A percentile compares a stretch with the other conserved stretches of the same genome.
Conservation (phyloP, 768 basidiomycete genomes). For the Pleurotus cornucopiae region DNA sequence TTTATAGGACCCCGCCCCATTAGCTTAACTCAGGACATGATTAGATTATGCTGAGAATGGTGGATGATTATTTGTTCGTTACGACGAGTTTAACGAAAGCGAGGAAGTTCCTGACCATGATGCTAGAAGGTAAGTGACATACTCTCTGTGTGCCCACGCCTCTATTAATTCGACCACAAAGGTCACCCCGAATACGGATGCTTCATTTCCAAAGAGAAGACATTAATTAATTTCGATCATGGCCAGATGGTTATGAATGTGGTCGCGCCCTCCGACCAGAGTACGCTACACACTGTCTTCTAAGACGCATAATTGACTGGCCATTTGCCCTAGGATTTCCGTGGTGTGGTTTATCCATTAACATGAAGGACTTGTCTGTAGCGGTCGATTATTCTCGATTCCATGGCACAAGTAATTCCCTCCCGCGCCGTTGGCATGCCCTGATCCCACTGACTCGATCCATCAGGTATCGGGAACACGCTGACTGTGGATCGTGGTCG, state of each 20-base stretch:
- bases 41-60: conserved; percentile 63
- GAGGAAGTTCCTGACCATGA: conserved; percentile 62
- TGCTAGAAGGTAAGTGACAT: conserved; percentile 57
- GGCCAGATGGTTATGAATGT: conserved; percentile 49
- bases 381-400: conserved; percentile 76
- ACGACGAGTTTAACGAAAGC: conserved; percentile 66
- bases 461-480: conserved; percentile 51
- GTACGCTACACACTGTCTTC: conserved; percentile 21
- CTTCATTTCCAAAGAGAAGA: conserved; percentile 85
- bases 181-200: conserved; percentile 96
- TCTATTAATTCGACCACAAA: conserved; percentile 16
- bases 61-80: conserved; percentile 95
- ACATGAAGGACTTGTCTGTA: conserved; percentile 74
- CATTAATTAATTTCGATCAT: conserved; percentile 80
- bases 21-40: not conserved
- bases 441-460: not conserved
- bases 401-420: conserved; percentile 43
- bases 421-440: not conserved
- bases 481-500: conserved; percentile 68
- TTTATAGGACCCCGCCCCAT: not conserved
- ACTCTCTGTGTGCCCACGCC: not conserved
- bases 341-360: conserved; percentile 88
- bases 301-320: not conserved
- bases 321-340: conserved; percentile 60
- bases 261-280: conserved; percentile 39